A percentile compares a stretch with the other conserved stretches of the same genome.
phyloP scores from a whole-genome alignment of 495 filamentous ascomycete genomes.

The Penicillium mononematosum region DNA sequence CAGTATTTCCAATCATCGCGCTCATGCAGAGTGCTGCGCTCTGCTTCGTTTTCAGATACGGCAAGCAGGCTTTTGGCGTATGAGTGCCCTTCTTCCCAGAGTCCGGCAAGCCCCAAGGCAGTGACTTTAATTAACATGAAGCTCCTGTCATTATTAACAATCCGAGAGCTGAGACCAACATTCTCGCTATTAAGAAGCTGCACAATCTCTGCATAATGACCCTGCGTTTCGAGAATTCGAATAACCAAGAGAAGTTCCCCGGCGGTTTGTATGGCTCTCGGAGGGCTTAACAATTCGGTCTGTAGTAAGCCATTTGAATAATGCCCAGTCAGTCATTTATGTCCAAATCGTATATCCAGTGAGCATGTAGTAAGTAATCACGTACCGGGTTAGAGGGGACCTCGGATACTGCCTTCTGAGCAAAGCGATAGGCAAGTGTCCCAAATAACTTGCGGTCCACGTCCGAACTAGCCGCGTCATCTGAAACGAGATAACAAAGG shows the following conservation, averaged over 20 bases:
- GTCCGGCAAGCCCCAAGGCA: slow-evolving; percentile 40
- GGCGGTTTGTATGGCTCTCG: slow-evolving; percentile 52
- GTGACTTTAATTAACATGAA: slow-evolving; percentile 48
- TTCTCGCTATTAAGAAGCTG: slow-evolving; percentile 52
- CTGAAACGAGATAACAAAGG: slow-evolving; percentile 44
- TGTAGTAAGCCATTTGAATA: slow-evolving; percentile 19
- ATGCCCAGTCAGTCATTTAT: slow-evolving; percentile 3
- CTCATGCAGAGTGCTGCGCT: slow-evolving; percentile 39
- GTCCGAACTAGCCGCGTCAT: slow-evolving; percentile 39
- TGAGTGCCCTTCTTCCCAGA: slow-evolving; percentile 49
- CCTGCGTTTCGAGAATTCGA: slow-evolving; percentile 50
- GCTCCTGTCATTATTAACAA: slow-evolving; percentile 52
- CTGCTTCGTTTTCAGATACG: slow-evolving; percentile 33
- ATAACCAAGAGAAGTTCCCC: slow-evolving; percentile 57
- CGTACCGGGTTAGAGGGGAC: slow-evolving; percentile 48
- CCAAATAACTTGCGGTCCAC: slow-evolving; percentile 56
- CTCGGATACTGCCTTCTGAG: slow-evolving; percentile 55
- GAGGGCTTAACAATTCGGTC: slow-evolving; percentile 44
- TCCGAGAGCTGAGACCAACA: slow-evolving; percentile 49
- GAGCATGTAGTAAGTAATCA: background rate
- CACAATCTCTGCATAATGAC: slow-evolving; percentile 45
- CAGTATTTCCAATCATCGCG: slow-evolving; percentile 60
- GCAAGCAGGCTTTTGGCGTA: slow-evolving; percentile 43
- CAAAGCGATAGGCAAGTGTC: slow-evolving; percentile 57
- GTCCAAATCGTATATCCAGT: background rate